Conservation (phyloP, 306 rosid species). For the Prunus mongolica region DNA sequence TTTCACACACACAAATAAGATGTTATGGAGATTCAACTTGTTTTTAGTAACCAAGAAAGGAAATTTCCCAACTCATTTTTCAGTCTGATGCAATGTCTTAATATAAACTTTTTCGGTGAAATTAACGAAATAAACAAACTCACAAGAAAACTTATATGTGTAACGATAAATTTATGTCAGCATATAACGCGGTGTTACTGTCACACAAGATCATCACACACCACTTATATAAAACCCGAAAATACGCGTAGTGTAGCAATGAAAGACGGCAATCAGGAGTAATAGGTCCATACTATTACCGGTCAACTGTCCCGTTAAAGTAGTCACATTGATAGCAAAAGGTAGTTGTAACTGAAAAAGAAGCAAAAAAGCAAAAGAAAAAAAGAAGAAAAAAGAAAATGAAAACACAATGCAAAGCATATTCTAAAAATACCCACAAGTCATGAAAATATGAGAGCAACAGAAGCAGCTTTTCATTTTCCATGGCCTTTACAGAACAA, state of each 20-base stretch:
- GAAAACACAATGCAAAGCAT: background rate
- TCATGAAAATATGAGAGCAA: constrained; percentile 30
- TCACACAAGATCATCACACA: background rate
- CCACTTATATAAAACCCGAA: background rate
- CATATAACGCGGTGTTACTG: background rate
- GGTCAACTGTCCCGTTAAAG: constrained; percentile 72
- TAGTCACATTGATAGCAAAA: constrained; percentile 42
- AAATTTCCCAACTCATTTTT: no score
- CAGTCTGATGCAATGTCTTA: no score
- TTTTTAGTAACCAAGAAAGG: no score
- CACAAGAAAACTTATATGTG: no score
- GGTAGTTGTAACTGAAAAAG: constrained; percentile 52
- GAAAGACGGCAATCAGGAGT: constrained; percentile 23
- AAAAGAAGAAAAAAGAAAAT: background rate
- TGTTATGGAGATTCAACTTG: no score
- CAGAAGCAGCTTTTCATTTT: constrained; percentile 34
- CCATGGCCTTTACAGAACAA: constrained; percentile 47
- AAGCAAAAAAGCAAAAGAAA: background rate
- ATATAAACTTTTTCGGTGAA: no score
- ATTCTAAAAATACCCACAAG: constrained; percentile 35
- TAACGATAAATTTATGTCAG: no score
- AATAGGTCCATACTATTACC: constrained; percentile 17
- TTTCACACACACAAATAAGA: rapidly evolving
- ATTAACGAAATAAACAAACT: no score
- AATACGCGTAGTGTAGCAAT: background rate